A percentile compares a stretch with the other conserved stretches of the same genome.
These are phyloP conservation scores for Massarina eburnea DNA, from an alignment of 2,329 filamentous ascomycete genomes.

Conservation along the genomic window DNA sequence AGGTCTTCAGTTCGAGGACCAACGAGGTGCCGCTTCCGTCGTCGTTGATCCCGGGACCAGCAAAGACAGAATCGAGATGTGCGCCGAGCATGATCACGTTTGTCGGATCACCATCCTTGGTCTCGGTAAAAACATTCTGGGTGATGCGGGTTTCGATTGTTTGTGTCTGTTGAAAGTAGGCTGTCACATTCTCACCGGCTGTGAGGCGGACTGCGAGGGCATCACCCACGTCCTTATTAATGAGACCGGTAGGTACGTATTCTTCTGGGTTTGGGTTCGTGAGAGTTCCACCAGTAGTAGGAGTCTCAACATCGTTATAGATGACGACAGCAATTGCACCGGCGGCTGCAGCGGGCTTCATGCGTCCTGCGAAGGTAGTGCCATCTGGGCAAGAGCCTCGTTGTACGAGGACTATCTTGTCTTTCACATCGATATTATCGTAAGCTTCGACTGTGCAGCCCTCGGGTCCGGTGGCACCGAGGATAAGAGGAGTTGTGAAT, in stretches of 20 bases:
- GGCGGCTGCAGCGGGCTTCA: constrained; percentile 45
- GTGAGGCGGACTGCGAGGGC: constrained; percentile 44
- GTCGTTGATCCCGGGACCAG: constrained; percentile 46
- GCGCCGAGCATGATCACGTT: constrained; percentile 44
- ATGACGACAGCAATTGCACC: constrained; percentile 47
- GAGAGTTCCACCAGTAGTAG: constrained; percentile 45
- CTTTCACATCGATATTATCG: constrained; percentile 41
- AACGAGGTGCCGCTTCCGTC: constrained; percentile 43
- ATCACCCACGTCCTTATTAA: constrained; percentile 48
- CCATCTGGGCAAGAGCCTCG: constrained; percentile 46
- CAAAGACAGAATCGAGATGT: constrained; percentile 42
- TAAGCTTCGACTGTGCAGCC: constrained; percentile 46
- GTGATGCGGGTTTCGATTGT: constrained; percentile 54
- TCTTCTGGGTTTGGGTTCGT: constrained; percentile 40
- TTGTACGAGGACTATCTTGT: constrained; percentile 47
- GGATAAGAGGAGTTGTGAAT: constrained; percentile 45
- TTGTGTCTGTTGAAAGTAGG: constrained; percentile 50
- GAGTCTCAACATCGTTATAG: constrained; percentile 43
- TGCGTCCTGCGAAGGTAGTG: constrained; percentile 43
- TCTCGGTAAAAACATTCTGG: constrained; percentile 46
- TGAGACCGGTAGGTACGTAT: constrained; percentile 44
- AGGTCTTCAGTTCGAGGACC: constrained; percentile 41
- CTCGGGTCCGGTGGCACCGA: constrained; percentile 44
- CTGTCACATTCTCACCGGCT: constrained; percentile 44
- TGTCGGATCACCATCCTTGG: constrained; percentile 39